phyloP scores from a whole-genome alignment of 352 stramenopile genomes.

The Elongisporangium undulatum region DNA sequence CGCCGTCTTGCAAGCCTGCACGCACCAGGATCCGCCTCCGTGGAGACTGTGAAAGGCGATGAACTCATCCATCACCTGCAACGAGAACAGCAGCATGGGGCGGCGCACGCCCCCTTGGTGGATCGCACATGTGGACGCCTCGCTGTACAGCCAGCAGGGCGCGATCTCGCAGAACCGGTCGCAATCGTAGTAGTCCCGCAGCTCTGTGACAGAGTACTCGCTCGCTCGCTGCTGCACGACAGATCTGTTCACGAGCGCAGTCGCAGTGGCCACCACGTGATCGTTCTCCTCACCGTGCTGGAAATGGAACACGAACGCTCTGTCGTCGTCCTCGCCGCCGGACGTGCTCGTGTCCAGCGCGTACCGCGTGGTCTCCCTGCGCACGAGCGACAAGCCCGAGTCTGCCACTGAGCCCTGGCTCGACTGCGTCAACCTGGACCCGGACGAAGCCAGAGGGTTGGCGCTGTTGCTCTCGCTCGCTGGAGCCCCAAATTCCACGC shows the following conservation, averaged over 20 bases:
- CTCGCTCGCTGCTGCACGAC: constrained; percentile 7
- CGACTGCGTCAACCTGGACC: neutral
- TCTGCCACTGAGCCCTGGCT: neutral
- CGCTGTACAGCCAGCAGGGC: constrained; percentile 50
- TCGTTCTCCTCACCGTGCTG: constrained; percentile 15
- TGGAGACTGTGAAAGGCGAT: constrained; percentile 33
- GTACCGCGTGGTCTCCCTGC: neutral
- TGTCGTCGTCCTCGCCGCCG: neutral
- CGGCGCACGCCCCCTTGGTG: constrained; percentile 28
- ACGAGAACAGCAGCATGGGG: constrained; percentile 69
- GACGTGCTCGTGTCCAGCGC: neutral
- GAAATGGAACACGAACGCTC: constrained; percentile 4
- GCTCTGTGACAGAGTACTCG: constrained; percentile 15
- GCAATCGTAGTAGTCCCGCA: constrained; percentile 64
- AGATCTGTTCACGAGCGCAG: constrained; percentile 29
- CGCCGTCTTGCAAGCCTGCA: constrained; percentile 46
- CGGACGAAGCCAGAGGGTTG: neutral
- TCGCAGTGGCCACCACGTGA: constrained; percentile 9
- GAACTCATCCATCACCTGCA: constrained; percentile 74
- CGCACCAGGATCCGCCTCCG: constrained; percentile 27
- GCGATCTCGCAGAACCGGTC: constrained; percentile 61
- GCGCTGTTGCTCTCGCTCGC: neutral
- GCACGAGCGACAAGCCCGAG: neutral
- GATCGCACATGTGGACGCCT: constrained; percentile 33
- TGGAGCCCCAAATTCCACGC: constrained; percentile 29